Base-by-base conservation (phyloP, 139 green algal species). In the Micractinium sp. region DNA sequence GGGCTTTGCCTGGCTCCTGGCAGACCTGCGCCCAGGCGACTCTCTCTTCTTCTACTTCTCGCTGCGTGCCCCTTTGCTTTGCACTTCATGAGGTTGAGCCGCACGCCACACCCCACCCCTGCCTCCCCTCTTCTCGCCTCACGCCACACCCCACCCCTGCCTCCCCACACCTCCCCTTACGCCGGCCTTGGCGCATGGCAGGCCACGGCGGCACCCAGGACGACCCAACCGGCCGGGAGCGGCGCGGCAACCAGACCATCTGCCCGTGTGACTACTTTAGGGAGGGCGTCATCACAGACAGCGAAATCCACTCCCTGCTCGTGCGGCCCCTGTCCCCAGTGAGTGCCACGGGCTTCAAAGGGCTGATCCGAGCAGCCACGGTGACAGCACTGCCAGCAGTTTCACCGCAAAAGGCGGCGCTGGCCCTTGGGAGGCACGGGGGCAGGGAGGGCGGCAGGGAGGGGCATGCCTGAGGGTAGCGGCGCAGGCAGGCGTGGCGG, bases 11-110 rank as follows among this genome's bases (percentile, higher is more conserved):
- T 86, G 82, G 82, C 61, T 86, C 3, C 33, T 77, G 60, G 2
- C n/a, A 19, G 82, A 86, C 82, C 20, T 86, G 35, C 61, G 38
- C 3, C 23, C 60, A 18, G 82, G 82, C 1, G 82, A 86, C 61
- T 77, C 60, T 13, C 61, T 86, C 16, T 86, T 86, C 82, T 75
- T 86, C 61, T 77, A 86, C 22, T 86, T 86, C 22, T 38, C 60
- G 18, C 12, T 60, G n/a, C 15, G 19, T 38, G 73, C 25, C n/a
- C n/a, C n/a, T n/a, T n/a, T n/a, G n/a, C n/a, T n/a, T n/a, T n/a
- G n/a, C n/a, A n/a, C n/a, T n/a, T n/a, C n/a, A n/a, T n/a, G n/a
- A n/a, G n/a, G n/a, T n/a, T n/a, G n/a, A n/a, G n/a, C n/a, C n/a
- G n/a, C n/a, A n/a, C n/a, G n/a, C n/a, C n/a, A n/a, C n/a, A n/a